A percentile compares a stretch with the other conserved stretches of the same genome.
phyloP scores from a whole-genome alignment of 352 stramenopile genomes.

The Aphanomyces stellatus region DNA sequence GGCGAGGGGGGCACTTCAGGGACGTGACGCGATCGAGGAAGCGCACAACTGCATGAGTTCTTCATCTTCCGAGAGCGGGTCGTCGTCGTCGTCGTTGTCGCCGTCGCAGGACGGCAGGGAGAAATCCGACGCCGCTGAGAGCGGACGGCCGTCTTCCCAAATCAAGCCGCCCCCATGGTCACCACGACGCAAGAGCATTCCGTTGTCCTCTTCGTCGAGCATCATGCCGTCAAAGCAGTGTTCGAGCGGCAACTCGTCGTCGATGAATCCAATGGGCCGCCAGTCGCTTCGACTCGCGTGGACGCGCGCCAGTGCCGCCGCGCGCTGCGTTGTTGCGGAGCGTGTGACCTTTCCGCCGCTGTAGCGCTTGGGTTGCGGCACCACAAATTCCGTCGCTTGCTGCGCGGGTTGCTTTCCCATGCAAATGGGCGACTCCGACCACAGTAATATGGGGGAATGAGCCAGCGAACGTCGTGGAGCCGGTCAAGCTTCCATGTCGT shows the following conservation, averaged over 20 bases:
- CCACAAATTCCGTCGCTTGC: neutral
- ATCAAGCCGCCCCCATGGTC: neutral
- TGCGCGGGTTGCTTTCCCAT: slow-evolving; percentile 6
- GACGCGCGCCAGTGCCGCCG: neutral
- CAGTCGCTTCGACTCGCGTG: neutral
- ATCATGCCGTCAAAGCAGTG: neutral
- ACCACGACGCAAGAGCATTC: neutral
- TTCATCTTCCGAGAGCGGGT: slow-evolving; percentile 1
- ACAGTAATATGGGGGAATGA: neutral
- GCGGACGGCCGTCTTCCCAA: neutral
- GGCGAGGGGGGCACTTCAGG: neutral
- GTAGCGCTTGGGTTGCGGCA: slow-evolving; percentile 3
- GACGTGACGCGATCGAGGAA: neutral
- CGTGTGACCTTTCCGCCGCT: neutral
- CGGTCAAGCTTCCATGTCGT: too few species aligned
- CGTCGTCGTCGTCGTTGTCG: neutral
- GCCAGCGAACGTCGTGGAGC: neutral
- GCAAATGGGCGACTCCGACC: neutral
- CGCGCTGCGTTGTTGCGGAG: too few species aligned
- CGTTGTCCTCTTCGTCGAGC: neutral
- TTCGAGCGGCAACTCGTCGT: neutral
- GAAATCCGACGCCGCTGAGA: neutral
- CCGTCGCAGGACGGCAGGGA: neutral
- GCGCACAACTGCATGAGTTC: neutral
- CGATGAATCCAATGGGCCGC: neutral